These are phyloP conservation scores for Phytophthora melonis DNA, from an alignment of 352 stramenopile genomes.

Conservation along the genomic window DNA sequence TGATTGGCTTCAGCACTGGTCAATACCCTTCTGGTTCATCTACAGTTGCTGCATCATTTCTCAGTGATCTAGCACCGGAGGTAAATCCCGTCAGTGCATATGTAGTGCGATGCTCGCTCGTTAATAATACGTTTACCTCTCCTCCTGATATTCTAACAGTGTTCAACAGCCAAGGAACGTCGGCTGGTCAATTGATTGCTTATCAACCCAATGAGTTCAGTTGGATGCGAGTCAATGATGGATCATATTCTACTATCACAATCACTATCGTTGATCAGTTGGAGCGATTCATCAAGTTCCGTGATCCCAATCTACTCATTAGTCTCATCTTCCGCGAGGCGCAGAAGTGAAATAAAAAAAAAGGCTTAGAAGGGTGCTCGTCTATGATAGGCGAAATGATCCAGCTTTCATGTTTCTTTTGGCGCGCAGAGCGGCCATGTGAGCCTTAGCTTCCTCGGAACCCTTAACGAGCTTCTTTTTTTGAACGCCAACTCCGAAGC, in stretches of 20 bases:
- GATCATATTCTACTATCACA: neutral
- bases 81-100: constrained; percentile 6
- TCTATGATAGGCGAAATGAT: neutral
- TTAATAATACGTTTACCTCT: constrained; percentile 7
- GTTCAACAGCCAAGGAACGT: neutral
- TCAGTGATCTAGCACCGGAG: constrained; percentile 4
- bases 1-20: constrained; percentile 6
- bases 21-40: neutral
- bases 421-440: neutral
- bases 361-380: neutral
- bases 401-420: neutral
- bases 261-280: constrained; percentile 18
- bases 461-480: constrained; percentile 3
- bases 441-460: neutral
- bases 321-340: constrained; percentile 4
- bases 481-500: constrained; percentile 6
- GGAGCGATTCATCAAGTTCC: constrained; percentile 7
- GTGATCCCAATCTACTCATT: constrained; percentile 3
- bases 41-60: neutral
- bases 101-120: constrained; percentile 12
- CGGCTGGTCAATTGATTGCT: neutral
- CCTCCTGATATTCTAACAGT: constrained; percentile 1
- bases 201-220: constrained; percentile 1
- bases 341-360: neutral
- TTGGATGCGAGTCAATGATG: constrained; percentile 9